Percentiles rank a stretch among this genome's conserved stretches.
phyloP scores from a whole-genome alignment of 1,284 basidiomycete genomes.

The Sphagnurus paluster region DNA sequence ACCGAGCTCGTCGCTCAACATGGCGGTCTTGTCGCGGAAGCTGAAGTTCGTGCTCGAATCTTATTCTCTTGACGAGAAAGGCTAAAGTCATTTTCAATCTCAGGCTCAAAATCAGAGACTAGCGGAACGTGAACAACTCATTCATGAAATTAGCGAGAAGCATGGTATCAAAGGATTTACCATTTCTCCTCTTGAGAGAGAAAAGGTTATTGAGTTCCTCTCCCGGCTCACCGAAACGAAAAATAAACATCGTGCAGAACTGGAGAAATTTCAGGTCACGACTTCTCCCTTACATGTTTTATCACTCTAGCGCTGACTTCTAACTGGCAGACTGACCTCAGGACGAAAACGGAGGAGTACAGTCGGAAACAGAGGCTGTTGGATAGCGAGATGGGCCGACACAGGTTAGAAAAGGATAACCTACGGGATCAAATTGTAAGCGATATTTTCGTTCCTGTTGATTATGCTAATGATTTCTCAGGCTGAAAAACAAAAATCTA shows the following conservation, averaged over 20 bases:
- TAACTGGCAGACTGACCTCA: constrained; percentile 46
- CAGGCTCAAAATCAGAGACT: constrained; percentile 81
- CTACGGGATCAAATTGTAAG: constrained; percentile 66
- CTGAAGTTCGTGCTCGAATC: constrained; percentile 42
- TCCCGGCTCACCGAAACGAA: constrained; percentile 59
- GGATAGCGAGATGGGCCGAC: constrained; percentile 50
- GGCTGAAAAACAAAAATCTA: constrained; percentile 52
- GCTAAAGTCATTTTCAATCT: background rate
- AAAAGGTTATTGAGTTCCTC: constrained; percentile 72
- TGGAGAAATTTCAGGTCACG: constrained; percentile 65
- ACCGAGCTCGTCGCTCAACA: constrained; percentile 57
- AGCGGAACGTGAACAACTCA: constrained; percentile 69
- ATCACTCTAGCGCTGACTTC: background rate
- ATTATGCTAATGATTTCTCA: constrained; percentile 25
- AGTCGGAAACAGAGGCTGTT: constrained; percentile 52
- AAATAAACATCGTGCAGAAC: constrained; percentile 52
- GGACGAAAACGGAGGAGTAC: constrained; percentile 57
- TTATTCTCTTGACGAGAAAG: background rate
- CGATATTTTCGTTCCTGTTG: constrained; percentile 1
- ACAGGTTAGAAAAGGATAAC: constrained; percentile 51
- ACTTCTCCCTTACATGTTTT: too few relatives aligned
- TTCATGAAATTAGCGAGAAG: constrained; percentile 69
- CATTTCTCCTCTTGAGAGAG: constrained; percentile 60
- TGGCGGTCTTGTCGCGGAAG: constrained; percentile 64
- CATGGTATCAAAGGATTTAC: constrained; percentile 78